These are phyloP conservation scores for Talaromyces islandicus DNA, from an alignment of 2,329 filamentous ascomycete species.

Conservation along the genomic window DNA sequence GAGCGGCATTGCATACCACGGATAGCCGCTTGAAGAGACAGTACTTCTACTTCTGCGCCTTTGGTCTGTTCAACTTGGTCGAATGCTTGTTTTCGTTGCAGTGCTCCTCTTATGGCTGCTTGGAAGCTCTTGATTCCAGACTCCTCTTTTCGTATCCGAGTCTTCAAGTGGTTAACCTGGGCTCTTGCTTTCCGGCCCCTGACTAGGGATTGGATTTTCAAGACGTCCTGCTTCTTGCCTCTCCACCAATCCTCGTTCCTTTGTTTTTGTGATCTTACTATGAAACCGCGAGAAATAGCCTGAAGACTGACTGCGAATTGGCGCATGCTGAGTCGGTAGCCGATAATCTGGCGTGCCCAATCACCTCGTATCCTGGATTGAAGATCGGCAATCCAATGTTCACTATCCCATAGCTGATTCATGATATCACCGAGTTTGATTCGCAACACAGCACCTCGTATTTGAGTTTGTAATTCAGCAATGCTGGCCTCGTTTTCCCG, in stretches of 20 bases:
- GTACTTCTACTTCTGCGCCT: constrained; percentile 58
- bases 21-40: constrained; percentile 51
- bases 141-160: constrained; percentile 32
- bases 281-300: constrained; percentile 68
- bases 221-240: constrained; percentile 63
- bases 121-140: constrained; percentile 46
- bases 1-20: constrained; percentile 50
- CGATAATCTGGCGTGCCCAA: constrained; percentile 74
- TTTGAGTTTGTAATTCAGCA: constrained; percentile 77
- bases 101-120: constrained; percentile 48
- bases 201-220: constrained; percentile 76
- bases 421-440: constrained; percentile 74
- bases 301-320: constrained; percentile 75
- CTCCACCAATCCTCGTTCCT: constrained; percentile 67
- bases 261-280: constrained; percentile 60
- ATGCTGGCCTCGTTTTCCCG: constrained; percentile 67
- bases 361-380: constrained; percentile 85
- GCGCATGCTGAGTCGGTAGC: constrained; percentile 77
- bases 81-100: constrained; percentile 35
- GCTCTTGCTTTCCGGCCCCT: constrained; percentile 47
- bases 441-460: constrained; percentile 72
- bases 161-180: constrained; percentile 37
- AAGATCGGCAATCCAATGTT: constrained; percentile 70
- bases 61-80: constrained; percentile 57
- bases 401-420: constrained; percentile 83